Conservation (phyloP, 179 eudicot genomes). For the Kewa caespitosa region DNA sequence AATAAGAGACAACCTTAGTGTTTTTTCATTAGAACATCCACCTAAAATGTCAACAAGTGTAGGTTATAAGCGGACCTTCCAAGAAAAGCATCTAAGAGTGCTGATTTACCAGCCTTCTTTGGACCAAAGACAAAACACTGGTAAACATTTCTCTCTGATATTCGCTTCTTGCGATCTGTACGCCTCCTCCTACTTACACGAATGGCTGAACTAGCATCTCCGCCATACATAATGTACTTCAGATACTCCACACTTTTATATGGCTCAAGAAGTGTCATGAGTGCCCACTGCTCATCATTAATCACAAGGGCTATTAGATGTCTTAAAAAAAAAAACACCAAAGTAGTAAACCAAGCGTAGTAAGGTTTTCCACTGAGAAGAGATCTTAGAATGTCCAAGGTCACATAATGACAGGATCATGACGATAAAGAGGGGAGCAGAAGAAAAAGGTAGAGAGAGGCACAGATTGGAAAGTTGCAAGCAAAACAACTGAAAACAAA, state of each 20-base stretch:
- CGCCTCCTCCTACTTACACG: conserved; percentile 76
- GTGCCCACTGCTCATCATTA: conserved; percentile 72
- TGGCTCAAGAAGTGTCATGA: conserved; percentile 92
- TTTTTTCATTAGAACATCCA: not conserved
- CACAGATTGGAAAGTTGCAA: not conserved
- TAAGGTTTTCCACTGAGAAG: not conserved
- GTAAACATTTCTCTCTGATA: conserved; percentile 75
- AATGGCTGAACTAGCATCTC: conserved; percentile 79
- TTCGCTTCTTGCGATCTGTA: conserved; percentile 82
- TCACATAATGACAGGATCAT: not conserved
- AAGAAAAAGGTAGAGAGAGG: not conserved
- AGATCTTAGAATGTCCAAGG: not conserved
- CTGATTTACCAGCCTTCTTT: conserved; percentile 76
- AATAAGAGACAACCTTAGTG: not conserved
- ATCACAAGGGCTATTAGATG: conserved; percentile 13
- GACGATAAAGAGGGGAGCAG: not conserved
- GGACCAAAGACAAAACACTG: conserved; percentile 98
- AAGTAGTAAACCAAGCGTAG: not conserved
- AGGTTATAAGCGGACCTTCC: conserved; percentile 54
- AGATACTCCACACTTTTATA: conserved; percentile 78
- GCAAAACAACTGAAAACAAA: not conserved
- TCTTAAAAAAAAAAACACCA: not conserved
- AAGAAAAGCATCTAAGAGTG: conserved; percentile 64
- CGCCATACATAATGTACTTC: conserved; percentile 77
- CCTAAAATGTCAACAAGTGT: not conserved